A percentile compares a stretch with the other conserved stretches of the same genome.
Conservation (phyloP, 2,329 filamentous ascomycete species). For the Pseudocercospora eumusae region DNA sequence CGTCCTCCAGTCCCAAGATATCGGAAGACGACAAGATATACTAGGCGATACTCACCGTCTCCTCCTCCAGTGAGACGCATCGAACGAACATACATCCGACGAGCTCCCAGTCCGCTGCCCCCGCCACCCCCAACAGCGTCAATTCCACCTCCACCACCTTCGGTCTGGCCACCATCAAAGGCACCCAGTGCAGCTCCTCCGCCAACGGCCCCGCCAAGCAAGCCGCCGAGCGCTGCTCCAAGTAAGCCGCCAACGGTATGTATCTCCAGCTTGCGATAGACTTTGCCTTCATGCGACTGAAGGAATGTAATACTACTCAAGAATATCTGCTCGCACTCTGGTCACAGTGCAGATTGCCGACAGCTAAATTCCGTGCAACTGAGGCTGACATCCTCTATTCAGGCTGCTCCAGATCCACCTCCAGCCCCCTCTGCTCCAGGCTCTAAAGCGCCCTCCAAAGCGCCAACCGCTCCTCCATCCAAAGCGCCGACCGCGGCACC, state of each 20-base stretch:
- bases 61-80: conserved; percentile 26
- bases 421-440: conserved; percentile 6
- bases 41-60: conserved; percentile 26
- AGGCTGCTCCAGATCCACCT: conserved; percentile 8
- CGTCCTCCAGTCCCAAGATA: conserved; percentile 20
- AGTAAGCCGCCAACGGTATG: conserved; percentile 18
- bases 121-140: conserved; percentile 19
- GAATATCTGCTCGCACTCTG: not conserved
- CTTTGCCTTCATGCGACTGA: not conserved
- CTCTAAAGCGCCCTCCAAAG: conserved; percentile 21
- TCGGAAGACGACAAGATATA: conserved; percentile 15
- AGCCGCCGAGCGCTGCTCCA: conserved; percentile 22
- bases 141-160: conserved; percentile 21
- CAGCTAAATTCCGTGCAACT: not conserved
- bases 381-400: not conserved
- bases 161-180: conserved; percentile 25
- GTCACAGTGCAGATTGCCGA: no score
- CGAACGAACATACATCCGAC: conserved; percentile 30
- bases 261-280: not conserved
- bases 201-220: conserved; percentile 19
- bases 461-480: conserved; percentile 15
- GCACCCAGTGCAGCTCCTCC: conserved; percentile 20
- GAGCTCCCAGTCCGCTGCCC: conserved; percentile 19
- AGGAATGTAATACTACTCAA: not conserved
- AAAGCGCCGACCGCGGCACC: conserved; percentile 22